These are phyloP conservation scores for Neofusicoccum sp. DNA, from an alignment of 2,329 filamentous ascomycete genomes.

Conservation along the genomic window DNA sequence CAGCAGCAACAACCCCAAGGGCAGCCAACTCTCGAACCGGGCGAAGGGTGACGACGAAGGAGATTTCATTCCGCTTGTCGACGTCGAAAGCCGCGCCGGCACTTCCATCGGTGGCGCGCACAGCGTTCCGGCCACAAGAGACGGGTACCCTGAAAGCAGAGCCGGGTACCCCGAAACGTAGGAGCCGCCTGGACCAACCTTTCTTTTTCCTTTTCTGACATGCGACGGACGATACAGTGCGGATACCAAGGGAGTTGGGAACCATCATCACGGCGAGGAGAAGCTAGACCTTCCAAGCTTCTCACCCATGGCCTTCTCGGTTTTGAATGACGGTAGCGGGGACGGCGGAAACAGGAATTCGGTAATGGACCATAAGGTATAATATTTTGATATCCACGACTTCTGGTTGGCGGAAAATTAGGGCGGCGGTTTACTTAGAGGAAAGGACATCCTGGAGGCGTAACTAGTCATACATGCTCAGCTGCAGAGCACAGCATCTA, in stretches of 20 bases:
- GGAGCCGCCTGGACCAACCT: neutral
- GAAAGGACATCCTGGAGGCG: neutral
- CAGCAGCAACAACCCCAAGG: neutral
- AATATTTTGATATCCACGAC: neutral
- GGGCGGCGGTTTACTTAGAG: neutral
- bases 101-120: neutral
- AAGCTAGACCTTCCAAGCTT: neutral
- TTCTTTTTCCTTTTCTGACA: neutral
- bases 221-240: neutral
- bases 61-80: constrained; percentile 12
- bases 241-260: neutral
- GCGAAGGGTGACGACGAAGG: constrained; percentile 3
- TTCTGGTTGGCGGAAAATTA: neutral
- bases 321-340: neutral
- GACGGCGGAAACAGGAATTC: neutral
- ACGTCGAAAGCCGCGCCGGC: constrained; percentile 15
- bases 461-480: neutral
- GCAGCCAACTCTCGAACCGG: neutral
- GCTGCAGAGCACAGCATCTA: neutral
- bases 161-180: neutral
- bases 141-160: neutral
- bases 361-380: neutral
- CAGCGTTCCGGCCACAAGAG: constrained; percentile 4
- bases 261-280: neutral
- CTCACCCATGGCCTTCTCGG: constrained; percentile 4